phyloP scores from a whole-genome alignment of 2,329 filamentous ascomycete genomes.

The Teratosphaeria gauchensis region DNA sequence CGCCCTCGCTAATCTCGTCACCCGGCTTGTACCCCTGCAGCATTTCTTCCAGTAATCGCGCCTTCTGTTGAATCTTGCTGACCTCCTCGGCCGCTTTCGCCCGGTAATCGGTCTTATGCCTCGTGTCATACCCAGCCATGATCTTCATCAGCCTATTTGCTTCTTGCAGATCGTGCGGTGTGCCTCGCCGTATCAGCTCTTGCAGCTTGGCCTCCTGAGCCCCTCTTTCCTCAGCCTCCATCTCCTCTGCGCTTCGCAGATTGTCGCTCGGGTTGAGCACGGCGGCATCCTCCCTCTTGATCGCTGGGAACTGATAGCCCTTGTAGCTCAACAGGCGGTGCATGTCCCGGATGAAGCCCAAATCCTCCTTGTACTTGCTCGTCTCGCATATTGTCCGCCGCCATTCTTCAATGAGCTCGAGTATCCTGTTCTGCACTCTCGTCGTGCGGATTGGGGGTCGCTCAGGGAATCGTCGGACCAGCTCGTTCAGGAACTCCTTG shows the following conservation, averaged over 20 bases:
- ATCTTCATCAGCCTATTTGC: slow-evolving; percentile 98
- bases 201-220: slow-evolving; percentile 97
- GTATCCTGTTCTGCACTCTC: slow-evolving; percentile 80
- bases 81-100: slow-evolving; percentile 97
- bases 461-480: slow-evolving; percentile 92
- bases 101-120: slow-evolving; percentile 93
- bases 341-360: slow-evolving; percentile 97
- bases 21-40: slow-evolving; percentile 74
- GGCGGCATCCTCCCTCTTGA: slow-evolving; percentile 86
- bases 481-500: slow-evolving; percentile 97
- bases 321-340: slow-evolving; percentile 92
- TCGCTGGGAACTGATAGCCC: slow-evolving; percentile 89
- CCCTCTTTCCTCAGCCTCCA: slow-evolving; percentile 93
- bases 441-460: slow-evolving; percentile 77
- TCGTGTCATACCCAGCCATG: slow-evolving; percentile 94
- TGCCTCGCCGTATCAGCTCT: slow-evolving; percentile 84
- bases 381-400: slow-evolving; percentile 96
- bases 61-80: slow-evolving; percentile 89
- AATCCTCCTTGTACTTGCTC: slow-evolving; percentile 90
- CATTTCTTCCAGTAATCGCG: slow-evolving; percentile 82
- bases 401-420: slow-evolving; percentile 98
- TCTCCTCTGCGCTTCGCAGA: slow-evolving; percentile 90
- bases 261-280: slow-evolving; percentile 96
- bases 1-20: slow-evolving; percentile 63
- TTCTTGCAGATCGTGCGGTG: slow-evolving; percentile 88